phyloP scores from a whole-genome alignment of 1,139 yeast genomes.

The Diutina scorzettiae region DNA sequence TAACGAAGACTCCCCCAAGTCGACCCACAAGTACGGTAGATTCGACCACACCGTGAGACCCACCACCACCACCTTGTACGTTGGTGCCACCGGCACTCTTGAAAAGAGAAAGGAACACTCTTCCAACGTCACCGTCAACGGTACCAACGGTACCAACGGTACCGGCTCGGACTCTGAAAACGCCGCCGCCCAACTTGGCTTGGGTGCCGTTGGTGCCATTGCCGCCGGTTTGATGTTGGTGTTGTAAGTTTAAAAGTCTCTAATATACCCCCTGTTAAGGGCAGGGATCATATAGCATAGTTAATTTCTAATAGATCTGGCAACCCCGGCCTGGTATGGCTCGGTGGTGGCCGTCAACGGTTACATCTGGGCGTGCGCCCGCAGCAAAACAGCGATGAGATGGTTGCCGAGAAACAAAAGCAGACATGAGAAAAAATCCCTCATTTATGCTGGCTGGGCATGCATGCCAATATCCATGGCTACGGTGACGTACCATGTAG shows the following conservation, averaged over 20 bases:
- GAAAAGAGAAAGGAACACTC: slow-evolving; percentile 1
- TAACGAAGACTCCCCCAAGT: slow-evolving; percentile 2
- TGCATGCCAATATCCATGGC: too few relatives aligned
- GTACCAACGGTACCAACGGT: slow-evolving; percentile 15
- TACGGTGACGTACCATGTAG: too few relatives aligned
- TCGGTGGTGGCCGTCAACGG: neutral
- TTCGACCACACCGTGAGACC: slow-evolving; percentile 3
- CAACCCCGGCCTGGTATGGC: neutral
- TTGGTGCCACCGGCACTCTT: neutral
- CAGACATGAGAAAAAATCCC: too few relatives aligned
- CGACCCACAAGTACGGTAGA: slow-evolving; percentile 6
- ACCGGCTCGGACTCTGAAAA: slow-evolving; percentile 13
- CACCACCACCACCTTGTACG: slow-evolving; percentile 5
- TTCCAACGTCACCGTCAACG: slow-evolving; percentile 4
- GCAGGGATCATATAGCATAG: slow-evolving; percentile 1
- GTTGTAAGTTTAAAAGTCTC: neutral
- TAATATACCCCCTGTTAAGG: slow-evolving; percentile 3
- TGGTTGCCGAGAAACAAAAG: too few relatives aligned
- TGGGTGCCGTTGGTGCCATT: slow-evolving; percentile 11
- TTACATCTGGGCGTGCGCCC: neutral
- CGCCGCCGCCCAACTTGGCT: slow-evolving; percentile 11
- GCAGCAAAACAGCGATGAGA: too few relatives aligned
- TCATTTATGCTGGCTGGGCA: too few relatives aligned
- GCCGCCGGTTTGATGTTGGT: slow-evolving; percentile 11
- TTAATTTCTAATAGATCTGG: slow-evolving; percentile 2